Evolutionary conservation across 2,329 filamentous ascomycete species (phyloP), one percentile per base, ranked within the genome.

Genomic region (Chaetomium sp.): DNA sequence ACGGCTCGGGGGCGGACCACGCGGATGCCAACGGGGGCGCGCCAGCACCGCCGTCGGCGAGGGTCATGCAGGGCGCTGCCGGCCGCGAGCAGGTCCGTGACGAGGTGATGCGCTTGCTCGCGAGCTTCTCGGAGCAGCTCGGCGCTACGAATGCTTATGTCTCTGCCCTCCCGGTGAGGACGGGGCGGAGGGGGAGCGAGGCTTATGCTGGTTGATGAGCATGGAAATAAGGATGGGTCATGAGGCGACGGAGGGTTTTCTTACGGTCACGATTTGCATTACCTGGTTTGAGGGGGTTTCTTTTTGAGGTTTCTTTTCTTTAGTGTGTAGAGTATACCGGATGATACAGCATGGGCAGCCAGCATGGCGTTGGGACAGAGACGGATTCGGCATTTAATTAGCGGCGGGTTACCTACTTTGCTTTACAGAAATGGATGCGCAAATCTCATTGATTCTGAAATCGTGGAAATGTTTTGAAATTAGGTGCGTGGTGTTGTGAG

Each of bases 11-110:
- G 38, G 33, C 33, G 21, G 65, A 38, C 19, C 47, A 53, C 23
- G 42, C 66, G 47, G 67, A 60, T 13, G 19, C 50, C 12, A 64
- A 60, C 19, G 50, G 42, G 2, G 77, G 75, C 2, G 75, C 77
- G 27, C 82, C 79, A 4, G 75, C 75, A 2, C 80, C 81, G 10
- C 85, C 84, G 1, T 80, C 81, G 1, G 74, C 78, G 2, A 78
- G 79, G 59, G 83, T 85, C 49, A 82, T 87, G 78, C 73, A 74
- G 67, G 75, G 75, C 4, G 62, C 72, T 51, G 72, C 72, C 10
- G 72, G 70, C 25, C 70, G 74, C 13, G 71, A 75, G 31, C 72
- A 75, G 61, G 71, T 75, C 61, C 70, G 72, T 29, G 73, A 73
- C 8, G 75, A 76, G 67, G 72, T 76, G 33, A 69, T 74, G 70